Percentiles rank a stretch among this genome's conserved stretches.
Conservation (phyloP, 2,329 filamentous ascomycete genomes). For the Arachnomyces sp. region DNA sequence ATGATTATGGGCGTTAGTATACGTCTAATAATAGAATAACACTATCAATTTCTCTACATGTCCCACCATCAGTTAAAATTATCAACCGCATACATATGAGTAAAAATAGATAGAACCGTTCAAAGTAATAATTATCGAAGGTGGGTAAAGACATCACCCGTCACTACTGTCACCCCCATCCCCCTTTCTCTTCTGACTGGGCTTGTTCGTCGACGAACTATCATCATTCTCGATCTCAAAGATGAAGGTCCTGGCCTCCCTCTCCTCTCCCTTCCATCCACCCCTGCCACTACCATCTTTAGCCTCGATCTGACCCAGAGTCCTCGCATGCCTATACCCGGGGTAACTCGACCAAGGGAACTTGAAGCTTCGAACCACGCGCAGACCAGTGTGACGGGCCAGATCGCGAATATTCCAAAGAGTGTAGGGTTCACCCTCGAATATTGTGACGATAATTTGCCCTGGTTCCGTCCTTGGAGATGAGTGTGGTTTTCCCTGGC, state of each 20-base stretch:
- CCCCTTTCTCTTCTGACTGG: slow-evolving; percentile 18
- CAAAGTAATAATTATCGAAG: too few relatives aligned
- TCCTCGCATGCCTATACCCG: slow-evolving; percentile 40
- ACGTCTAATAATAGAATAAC: not conserved
- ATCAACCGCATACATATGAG: not conserved
- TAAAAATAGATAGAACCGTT: too few relatives aligned
- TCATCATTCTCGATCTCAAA: slow-evolving; percentile 34
- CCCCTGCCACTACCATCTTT: slow-evolving; percentile 28
- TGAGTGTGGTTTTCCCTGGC: slow-evolving; percentile 9
- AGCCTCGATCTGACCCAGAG: slow-evolving; percentile 36
- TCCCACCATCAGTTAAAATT: not conserved
- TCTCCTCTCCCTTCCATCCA: slow-evolving; percentile 41
- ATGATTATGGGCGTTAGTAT: not conserved
- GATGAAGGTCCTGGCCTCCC: slow-evolving; percentile 39
- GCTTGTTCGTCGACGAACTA: slow-evolving; percentile 9
- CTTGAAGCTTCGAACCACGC: slow-evolving; percentile 39
- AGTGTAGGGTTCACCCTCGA: slow-evolving; percentile 89
- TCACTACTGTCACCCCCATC: slow-evolving; percentile 26
- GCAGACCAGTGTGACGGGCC: slow-evolving; percentile 56
- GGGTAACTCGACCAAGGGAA: slow-evolving; percentile 42
- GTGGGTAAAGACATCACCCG: slow-evolving; percentile 15
- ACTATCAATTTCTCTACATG: too few relatives aligned
- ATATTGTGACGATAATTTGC: slow-evolving; percentile 72
- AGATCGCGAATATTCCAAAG: slow-evolving; percentile 91
- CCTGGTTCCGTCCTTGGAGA: slow-evolving; percentile 27